Base-by-base conservation (phyloP, 139 green algal genomes). In the Picochlorum sp. region DNA sequence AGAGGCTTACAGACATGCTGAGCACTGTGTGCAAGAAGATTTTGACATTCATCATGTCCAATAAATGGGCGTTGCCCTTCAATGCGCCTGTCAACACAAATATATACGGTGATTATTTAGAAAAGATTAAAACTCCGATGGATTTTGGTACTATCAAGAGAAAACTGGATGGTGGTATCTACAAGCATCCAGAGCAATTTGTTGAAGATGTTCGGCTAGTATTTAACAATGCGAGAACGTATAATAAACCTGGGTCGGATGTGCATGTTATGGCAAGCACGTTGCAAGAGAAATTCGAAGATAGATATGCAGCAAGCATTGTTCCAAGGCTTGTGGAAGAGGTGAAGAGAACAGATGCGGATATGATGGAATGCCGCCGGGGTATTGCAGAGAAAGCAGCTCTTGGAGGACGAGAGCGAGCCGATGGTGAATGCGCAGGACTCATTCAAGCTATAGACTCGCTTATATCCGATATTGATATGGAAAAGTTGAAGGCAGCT, bases 41-140 rank as follows among this genome's bases (percentile, higher is more conserved):
- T n/a, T 50, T 81, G 32, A 32, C 38, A 15, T 14, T 45, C 49
- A 63, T 81, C 56, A 70, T 63, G 23, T 6, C 16, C 14, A 79
- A 89, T 66, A 75, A 74, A 58, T 96, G 76, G 74, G 82, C 87
- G 5, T 95, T 74, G 64, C 82, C 84, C 4, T 97, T 97, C 78
- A 83, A 85, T 59, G 70, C 47, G 0, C 89, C 90, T 2, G 90
- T 97, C 41, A 88, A 97, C 66, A 69, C 70, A 1, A 64, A 18
- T 8, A 62, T 68, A 55, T 97, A 81, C 34, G 45, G 63, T 16
- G 85, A 92, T 75, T 97, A 97, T 73, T 57, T 63, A 11, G 66
- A 67, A 16, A 66, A 86, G 9, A 66, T 94, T 8, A 49, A 61
- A 8, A 24, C 50, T 23, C 87, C 87, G 9, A 94, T 94, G 78